These are phyloP conservation scores for Termitomyces sp. DNA, from an alignment of 768 basidiomycete genomes.

Conservation along the genomic window DNA sequence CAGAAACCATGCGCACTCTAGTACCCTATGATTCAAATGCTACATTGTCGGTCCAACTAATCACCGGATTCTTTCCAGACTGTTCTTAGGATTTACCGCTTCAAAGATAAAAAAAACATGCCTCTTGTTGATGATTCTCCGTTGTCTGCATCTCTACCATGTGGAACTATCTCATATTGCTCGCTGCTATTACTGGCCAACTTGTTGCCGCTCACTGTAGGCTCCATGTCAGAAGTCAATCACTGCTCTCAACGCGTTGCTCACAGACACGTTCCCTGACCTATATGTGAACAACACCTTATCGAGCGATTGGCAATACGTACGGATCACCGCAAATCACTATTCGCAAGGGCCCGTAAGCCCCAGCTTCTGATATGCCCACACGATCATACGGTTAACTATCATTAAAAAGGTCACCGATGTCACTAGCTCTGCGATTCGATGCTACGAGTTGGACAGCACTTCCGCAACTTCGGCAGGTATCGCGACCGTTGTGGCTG, in stretches of 20 bases:
- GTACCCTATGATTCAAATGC: not conserved
- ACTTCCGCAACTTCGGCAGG: slow-evolving; percentile 21
- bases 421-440: slow-evolving; percentile 26
- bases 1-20: not conserved
- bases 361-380: not conserved
- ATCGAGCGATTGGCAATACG: slow-evolving; percentile 27
- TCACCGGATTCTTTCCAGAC: slow-evolving; percentile 3
- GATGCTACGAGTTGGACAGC: slow-evolving; percentile 27
- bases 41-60: slow-evolving; percentile 6
- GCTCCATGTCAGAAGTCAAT: not conserved
- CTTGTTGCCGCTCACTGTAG: slow-evolving; percentile 8
- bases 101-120: not conserved
- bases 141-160: not conserved
- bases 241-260: not conserved
- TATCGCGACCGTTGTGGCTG: slow-evolving; percentile 25
- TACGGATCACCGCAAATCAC: slow-evolving; percentile 28
- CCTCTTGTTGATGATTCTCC: not conserved
- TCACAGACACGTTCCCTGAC: slow-evolving; percentile 24
- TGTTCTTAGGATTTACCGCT: not conserved
- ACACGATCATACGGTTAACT: not conserved
- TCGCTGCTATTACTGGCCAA: not conserved
- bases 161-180: not conserved
- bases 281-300: slow-evolving; percentile 21
- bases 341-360: slow-evolving; percentile 25
- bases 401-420: slow-evolving; percentile 23